These are phyloP conservation scores for Ogataea naganishii DNA, from an alignment of 805 yeast species.

Conservation along the genomic window DNA sequence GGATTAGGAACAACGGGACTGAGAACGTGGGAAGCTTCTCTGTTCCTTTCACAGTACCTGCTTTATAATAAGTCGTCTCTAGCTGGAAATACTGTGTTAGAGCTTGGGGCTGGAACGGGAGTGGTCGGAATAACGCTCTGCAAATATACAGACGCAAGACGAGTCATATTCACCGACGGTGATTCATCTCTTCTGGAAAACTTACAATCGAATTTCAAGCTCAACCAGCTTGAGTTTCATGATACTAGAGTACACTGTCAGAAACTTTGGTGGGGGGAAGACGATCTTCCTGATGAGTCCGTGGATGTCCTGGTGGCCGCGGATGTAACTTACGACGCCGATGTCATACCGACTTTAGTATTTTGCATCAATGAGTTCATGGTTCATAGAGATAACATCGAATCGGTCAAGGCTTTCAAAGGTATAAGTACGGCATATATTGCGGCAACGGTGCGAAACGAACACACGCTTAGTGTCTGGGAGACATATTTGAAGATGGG, in stretches of 20 bases:
- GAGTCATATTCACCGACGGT: constrained; percentile 57
- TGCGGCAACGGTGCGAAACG: constrained; percentile 72
- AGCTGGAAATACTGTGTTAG: constrained; percentile 37
- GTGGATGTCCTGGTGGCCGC: constrained; percentile 64
- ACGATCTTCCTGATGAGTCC: constrained; percentile 25
- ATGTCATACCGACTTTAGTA: constrained; percentile 48
- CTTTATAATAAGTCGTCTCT: constrained; percentile 11
- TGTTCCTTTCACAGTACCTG: constrained; percentile 51
- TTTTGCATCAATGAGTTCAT: constrained; percentile 33
- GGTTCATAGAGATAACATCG: constrained; percentile 14
- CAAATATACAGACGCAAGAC: constrained; percentile 13
- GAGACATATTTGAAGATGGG: constrained; percentile 25
- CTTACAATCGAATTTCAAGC: constrained; percentile 31
- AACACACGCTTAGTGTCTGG: constrained; percentile 37
- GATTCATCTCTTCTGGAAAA: constrained; percentile 45
- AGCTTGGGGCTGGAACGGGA: constrained; percentile 89
- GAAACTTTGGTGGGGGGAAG: constrained; percentile 54
- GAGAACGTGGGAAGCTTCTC: constrained; percentile 91
- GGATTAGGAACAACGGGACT: constrained; percentile 82
- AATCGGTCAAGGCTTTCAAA: constrained; percentile 9
- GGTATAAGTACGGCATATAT: constrained; percentile 26
- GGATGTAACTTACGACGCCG: constrained; percentile 78
- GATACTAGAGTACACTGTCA: constrained; percentile 20
- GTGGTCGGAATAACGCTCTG: constrained; percentile 49
- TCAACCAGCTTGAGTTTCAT: constrained; percentile 27